A percentile compares a stretch with the other conserved stretches of the same genome.
Conservation (phyloP, 2,329 filamentous ascomycete species). For the Alternaria postmessia region DNA sequence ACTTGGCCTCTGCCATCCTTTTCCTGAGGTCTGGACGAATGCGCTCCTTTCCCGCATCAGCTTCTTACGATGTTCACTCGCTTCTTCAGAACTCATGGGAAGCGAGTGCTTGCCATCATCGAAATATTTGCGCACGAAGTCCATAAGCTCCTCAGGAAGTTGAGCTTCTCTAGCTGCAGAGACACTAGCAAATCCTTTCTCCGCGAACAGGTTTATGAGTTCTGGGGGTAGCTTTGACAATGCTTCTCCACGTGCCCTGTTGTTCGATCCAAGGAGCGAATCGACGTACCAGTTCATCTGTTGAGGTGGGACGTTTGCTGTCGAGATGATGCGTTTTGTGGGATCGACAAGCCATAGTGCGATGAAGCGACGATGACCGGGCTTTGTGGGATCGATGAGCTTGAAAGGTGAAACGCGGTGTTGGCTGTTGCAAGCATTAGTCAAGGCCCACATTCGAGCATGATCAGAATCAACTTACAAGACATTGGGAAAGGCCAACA, state of each 20-base stretch:
- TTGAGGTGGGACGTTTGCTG: slow-evolving; percentile 62
- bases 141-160: slow-evolving; percentile 28
- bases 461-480: slow-evolving; percentile 18
- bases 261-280: slow-evolving; percentile 14
- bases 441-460: neutral
- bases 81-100: slow-evolving; percentile 29
- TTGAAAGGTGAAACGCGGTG: slow-evolving; percentile 53
- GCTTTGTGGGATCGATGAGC: slow-evolving; percentile 58
- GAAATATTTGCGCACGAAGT: slow-evolving; percentile 20
- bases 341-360: slow-evolving; percentile 69
- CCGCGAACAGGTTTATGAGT: slow-evolving; percentile 18
- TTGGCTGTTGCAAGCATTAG: slow-evolving; percentile 17
- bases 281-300: slow-evolving; percentile 56
- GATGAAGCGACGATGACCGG: slow-evolving; percentile 65
- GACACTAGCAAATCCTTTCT: slow-evolving; percentile 4
- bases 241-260: neutral
- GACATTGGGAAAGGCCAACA: slow-evolving; percentile 65
- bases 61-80: slow-evolving; percentile 8
- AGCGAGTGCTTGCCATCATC: slow-evolving; percentile 4
- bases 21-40: slow-evolving; percentile 6
- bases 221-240: slow-evolving; percentile 26
- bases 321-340: slow-evolving; percentile 59
- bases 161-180: neutral
- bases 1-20: slow-evolving; percentile 3
- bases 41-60: slow-evolving; percentile 21